These are phyloP conservation scores for Suillus subalutaceus DNA, from an alignment of 768 basidiomycete species.

Conservation along the genomic window DNA sequence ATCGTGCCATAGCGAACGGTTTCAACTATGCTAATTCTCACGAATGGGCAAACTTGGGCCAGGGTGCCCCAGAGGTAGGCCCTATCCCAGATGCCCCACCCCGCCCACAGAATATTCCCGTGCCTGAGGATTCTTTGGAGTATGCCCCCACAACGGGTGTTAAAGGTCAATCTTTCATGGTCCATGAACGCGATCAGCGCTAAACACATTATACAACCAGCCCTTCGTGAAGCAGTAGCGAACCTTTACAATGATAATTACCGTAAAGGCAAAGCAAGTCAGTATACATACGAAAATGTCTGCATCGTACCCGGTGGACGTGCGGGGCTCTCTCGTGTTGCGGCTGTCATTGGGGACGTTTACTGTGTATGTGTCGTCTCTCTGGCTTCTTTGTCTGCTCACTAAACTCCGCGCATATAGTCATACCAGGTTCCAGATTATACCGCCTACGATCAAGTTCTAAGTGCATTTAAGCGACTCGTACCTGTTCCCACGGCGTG, in stretches of 20 bases:
- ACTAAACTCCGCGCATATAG: constrained; percentile 35
- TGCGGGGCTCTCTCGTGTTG: constrained; percentile 86
- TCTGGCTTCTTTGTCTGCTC: neutral
- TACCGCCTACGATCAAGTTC: constrained; percentile 84
- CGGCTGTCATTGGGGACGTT: constrained; percentile 90
- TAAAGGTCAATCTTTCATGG: constrained; percentile 51
- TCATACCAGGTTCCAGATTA: constrained; percentile 93
- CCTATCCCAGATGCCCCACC: constrained; percentile 74
- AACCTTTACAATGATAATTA: constrained; percentile 88
- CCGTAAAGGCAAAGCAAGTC: constrained; percentile 74
- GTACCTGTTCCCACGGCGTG: constrained; percentile 90
- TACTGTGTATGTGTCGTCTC: constrained; percentile 58
- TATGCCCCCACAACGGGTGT: constrained; percentile 95
- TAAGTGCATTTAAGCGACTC: constrained; percentile 85
- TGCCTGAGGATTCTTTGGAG: constrained; percentile 76
- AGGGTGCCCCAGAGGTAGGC: constrained; percentile 90
- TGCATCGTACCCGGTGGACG: constrained; percentile 96
- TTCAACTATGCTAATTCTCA: constrained; percentile 79
- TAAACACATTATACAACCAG: constrained; percentile 38
- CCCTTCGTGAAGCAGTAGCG: constrained; percentile 87
- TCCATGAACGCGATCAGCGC: neutral
- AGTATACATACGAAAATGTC: constrained; percentile 92
- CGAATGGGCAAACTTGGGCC: constrained; percentile 90
- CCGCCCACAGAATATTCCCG: constrained; percentile 63
- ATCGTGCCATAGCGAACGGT: constrained; percentile 94